Evolutionary conservation across 768 basidiomycete species (phyloP), one percentile per base, ranked within the genome.

Genomic region (Auricularia auricula-judae): DNA sequence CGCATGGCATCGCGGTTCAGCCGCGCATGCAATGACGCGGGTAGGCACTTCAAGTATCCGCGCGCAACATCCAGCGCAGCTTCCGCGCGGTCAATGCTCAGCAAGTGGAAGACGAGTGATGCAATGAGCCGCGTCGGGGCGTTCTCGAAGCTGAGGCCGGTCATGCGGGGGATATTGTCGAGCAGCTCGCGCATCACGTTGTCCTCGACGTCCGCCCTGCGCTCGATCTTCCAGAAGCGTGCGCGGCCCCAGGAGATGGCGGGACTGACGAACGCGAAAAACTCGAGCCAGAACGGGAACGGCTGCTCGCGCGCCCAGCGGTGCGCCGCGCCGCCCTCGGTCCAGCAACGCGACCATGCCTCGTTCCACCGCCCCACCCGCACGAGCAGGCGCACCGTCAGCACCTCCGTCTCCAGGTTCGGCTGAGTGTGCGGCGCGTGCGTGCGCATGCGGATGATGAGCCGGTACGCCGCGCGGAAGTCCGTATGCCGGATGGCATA

Each of bases 271-370:
- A 59, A 59, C 34, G 56, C 77, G 67, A 84, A 81, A 67, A 89
- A 82, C 66, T 89, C 86, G 54, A 83, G 65, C 87, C 86, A 88
- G 62, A 89, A 47, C 4, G 72, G 3, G 74, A 70, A 34, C 83
- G 75, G 34, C 80, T 82, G 29, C 65, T 36, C 33, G 68, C 63
- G 44, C 63, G 29, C 65, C 47, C 35, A 68, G 35, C 65, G 64
- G 56, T 35, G 60, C 64, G 66, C 65, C 62, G 59, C 66, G 64
- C 65, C 78, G 75, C 16, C 12, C 23, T 21, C 16, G 5, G 4
- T 0, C 56, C 56, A 59, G 29, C 23, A 29, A 60, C 77, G 75
- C 14, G 68, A 67, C 85, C 85, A 88, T 23, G 86, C 88, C 29
- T 77, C 72, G 11, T 78, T 71, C 86, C 87, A 89, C 53, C 71